These are phyloP conservation scores for Amylocystis lapponica DNA, from an alignment of 768 basidiomycete species.

Conservation along the genomic window DNA sequence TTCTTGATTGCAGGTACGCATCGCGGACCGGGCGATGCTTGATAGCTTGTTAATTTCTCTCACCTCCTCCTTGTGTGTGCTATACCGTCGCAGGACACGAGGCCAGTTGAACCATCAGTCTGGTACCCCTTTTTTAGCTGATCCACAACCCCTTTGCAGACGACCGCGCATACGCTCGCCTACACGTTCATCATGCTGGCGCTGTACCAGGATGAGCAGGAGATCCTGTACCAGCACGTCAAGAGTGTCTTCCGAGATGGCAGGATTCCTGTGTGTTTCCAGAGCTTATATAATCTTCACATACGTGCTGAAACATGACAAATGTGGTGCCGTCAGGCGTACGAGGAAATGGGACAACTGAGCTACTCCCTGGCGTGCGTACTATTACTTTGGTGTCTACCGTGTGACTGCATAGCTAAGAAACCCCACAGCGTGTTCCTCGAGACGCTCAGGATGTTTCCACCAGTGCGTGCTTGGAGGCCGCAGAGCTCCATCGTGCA, in stretches of 20 bases:
- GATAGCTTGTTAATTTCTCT: not conserved
- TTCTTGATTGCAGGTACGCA: constrained; percentile 44
- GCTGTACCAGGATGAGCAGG: constrained; percentile 35
- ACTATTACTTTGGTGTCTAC: not conserved
- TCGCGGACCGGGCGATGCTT: too few species aligned
- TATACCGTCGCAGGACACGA: constrained; percentile 36
- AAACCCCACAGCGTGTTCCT: constrained; percentile 19
- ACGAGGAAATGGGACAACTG: constrained; percentile 24
- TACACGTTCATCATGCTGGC: constrained; percentile 32
- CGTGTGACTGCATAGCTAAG: not conserved
- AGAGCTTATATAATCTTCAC: not conserved
- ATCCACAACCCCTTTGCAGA: constrained; percentile 13
- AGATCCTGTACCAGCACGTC: constrained; percentile 30
- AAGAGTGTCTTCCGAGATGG: constrained; percentile 20
- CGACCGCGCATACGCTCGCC: constrained; percentile 28
- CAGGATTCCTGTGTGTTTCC: constrained; percentile 20
- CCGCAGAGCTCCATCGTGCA: not conserved
- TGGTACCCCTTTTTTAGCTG: not conserved
- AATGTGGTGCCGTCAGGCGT: constrained; percentile 15
- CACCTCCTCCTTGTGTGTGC: not conserved
- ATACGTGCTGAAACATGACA: too few species aligned
- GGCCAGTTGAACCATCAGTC: constrained; percentile 22
- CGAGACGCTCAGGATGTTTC: constrained; percentile 28
- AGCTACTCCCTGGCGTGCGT: constrained; percentile 23
- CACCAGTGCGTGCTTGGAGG: constrained; percentile 19